phyloP scores from a whole-genome alignment of 176 grass and related monocot species.

The Rhipidocladum racemiflorum region DNA sequence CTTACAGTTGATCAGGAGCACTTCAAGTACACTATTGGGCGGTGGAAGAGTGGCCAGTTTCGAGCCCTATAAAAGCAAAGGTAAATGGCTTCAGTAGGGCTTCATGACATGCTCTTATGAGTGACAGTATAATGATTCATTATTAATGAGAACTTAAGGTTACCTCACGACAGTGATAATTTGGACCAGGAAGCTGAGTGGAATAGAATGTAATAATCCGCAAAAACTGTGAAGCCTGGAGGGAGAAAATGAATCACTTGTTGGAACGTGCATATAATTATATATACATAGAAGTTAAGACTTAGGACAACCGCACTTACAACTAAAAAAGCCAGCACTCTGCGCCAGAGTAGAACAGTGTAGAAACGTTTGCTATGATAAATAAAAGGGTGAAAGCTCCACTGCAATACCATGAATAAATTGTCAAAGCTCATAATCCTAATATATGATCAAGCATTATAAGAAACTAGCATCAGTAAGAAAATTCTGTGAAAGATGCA shows the following conservation, averaged over 20 bases:
- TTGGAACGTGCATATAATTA: background rate
- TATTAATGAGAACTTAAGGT: conserved; percentile 1
- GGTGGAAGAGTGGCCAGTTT: conserved; percentile 63
- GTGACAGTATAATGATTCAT: background rate
- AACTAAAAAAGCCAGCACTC: conserved; percentile 88
- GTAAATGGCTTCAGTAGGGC: background rate
- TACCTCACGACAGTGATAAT: conserved; percentile 97
- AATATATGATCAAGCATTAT: conserved; percentile 7
- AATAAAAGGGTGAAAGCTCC: conserved; percentile 96
- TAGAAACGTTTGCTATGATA: conserved; percentile 94
- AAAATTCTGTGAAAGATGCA: conserved; percentile 14
- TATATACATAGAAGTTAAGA: conserved; percentile 19
- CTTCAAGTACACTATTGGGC: conserved; percentile 71
- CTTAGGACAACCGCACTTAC: conserved; percentile 47
- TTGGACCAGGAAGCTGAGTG: conserved; percentile 96
- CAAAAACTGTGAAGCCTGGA: conserved; percentile 77
- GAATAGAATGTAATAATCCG: conserved; percentile 92
- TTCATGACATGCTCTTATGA: background rate
- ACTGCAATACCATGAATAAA: conserved; percentile 52
- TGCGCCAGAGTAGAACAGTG: conserved; percentile 91
- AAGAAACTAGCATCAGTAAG: background rate
- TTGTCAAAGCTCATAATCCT: conserved; percentile 4
- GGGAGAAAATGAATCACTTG: conserved; percentile 3
- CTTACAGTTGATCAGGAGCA: conserved; percentile 92
- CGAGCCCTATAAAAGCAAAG: conserved; percentile 62